phyloP scores from a whole-genome alignment of 306 rosid genomes.

The Citrullus mucosospermus region DNA sequence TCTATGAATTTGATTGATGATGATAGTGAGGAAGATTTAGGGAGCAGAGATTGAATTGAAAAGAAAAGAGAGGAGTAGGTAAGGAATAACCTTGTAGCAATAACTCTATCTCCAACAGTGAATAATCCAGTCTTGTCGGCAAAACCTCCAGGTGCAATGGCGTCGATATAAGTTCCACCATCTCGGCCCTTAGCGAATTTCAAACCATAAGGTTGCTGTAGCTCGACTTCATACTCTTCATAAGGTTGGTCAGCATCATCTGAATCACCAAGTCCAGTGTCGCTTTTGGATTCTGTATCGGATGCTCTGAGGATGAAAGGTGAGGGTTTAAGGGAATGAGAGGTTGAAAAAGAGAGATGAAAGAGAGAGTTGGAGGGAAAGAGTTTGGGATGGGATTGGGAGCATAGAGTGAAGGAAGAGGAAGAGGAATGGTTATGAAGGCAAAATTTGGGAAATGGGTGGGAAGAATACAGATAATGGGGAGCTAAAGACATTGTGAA shows the following conservation, averaged over 20 bases:
- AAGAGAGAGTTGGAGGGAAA: background rate
- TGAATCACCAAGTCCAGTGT: background rate
- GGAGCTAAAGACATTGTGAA: conserved; percentile 38
- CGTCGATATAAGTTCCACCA: conserved; percentile 93
- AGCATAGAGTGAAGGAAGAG: conserved; percentile 6
- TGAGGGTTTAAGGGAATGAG: conserved; percentile 20
- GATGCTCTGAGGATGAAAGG: conserved; percentile 41
- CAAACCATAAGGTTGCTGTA: conserved; percentile 77
- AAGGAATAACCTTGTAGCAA: conserved; percentile 60
- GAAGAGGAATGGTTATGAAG: conserved; percentile 12
- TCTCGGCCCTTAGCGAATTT: conserved; percentile 73
- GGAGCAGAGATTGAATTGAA: background rate
- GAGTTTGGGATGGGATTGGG: conserved; percentile 14
- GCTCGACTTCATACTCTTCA: conserved; percentile 82
- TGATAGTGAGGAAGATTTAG: too few relatives aligned
- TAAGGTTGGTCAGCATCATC: conserved; percentile 11
- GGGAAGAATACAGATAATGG: conserved; percentile 36
- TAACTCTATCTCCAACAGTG: conserved; percentile 78
- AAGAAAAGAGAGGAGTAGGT: background rate
- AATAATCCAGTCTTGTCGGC: conserved; percentile 70
- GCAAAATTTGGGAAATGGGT: conserved; percentile 35
- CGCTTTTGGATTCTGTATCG: conserved; percentile 35
- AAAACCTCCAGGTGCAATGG: conserved; percentile 78
- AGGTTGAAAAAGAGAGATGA: conserved; percentile 13
- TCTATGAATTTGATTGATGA: too few relatives aligned